These are phyloP conservation scores for Scutellaria galericulata DNA, from an alignment of 257 asterid species.

Conservation along the genomic window DNA sequence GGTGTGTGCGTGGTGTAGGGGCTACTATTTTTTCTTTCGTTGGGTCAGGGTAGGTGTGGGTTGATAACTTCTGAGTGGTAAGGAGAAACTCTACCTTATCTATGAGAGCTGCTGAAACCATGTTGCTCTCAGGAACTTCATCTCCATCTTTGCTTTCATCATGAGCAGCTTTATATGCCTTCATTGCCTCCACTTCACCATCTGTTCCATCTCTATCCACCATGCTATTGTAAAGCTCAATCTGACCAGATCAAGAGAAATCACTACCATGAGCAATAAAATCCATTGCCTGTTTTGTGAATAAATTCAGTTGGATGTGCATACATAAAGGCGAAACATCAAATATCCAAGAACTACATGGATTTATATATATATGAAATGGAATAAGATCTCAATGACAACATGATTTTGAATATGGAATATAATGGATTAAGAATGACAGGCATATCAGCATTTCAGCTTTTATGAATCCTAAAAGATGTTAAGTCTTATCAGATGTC, in stretches of 20 bases:
- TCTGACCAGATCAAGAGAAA: constrained; percentile 49
- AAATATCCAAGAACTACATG: constrained; percentile 11
- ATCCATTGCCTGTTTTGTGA: constrained; percentile 4
- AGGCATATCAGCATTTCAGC: constrained; percentile 14
- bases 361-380: constrained; percentile 15
- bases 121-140: constrained; percentile 60
- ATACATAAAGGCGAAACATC: constrained; percentile 1
- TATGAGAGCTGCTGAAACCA: constrained; percentile 80
- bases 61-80: not conserved
- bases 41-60: constrained; percentile 7
- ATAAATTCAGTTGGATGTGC: constrained; percentile 20
- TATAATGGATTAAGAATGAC: constrained; percentile 7
- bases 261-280: constrained; percentile 28
- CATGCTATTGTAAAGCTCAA: constrained; percentile 83
- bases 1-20: not conserved
- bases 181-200: constrained; percentile 69
- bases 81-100: constrained; percentile 60
- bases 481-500: constrained; percentile 7
- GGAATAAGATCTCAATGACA: constrained; percentile 1
- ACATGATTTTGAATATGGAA: constrained; percentile 11
- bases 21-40: not conserved
- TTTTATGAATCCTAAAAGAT: constrained; percentile 3
- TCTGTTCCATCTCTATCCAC: constrained; percentile 80
- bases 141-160: constrained; percentile 64
- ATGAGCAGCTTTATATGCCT: constrained; percentile 87